Percentiles rank a stretch among this genome's conserved stretches.
phyloP scores from a whole-genome alignment of 1,284 basidiomycete genomes.

The Papiliotrema laurentii region DNA sequence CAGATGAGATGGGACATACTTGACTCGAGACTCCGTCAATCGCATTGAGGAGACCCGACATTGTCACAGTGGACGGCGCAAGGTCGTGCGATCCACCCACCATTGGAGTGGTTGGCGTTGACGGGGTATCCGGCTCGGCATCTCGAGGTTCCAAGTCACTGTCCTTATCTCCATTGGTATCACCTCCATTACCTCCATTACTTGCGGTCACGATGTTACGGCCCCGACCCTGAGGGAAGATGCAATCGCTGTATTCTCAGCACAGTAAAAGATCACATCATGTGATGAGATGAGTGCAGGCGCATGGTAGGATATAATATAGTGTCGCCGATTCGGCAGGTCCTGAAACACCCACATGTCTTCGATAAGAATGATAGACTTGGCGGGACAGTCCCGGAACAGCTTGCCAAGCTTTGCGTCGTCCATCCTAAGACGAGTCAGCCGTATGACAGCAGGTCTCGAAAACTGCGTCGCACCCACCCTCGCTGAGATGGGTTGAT shows the following conservation, averaged over 20 bases:
- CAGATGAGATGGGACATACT: conserved; percentile 18
- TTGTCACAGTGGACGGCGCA: conserved; percentile 22
- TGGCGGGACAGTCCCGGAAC: conserved; percentile 23
- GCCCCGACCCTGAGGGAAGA: no score
- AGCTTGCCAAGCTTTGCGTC: conserved; percentile 24
- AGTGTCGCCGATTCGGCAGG: no score
- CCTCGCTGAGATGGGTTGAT: conserved; percentile 26
- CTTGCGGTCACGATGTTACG: no score
- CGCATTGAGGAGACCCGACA: conserved; percentile 31
- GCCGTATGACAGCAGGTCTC: background rate
- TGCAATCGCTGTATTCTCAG: conserved; percentile 12
- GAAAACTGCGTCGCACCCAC: conserved; percentile 14
- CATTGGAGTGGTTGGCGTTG: background rate
- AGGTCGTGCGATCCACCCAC: background rate
- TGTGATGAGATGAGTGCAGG: no score
- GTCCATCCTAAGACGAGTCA: conserved; percentile 37
- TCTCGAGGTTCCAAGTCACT: no score
- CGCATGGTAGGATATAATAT: no score
- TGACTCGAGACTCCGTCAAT: conserved; percentile 35
- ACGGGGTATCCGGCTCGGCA: background rate
- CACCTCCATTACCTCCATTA: no score
- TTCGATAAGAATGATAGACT: conserved; percentile 28
- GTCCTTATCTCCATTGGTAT: no score
- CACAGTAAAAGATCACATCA: no score
- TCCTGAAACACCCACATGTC: conserved; percentile 28